Evolutionary conservation across 1,284 basidiomycete species (phyloP).

Genomic region (Irpex sp.): DNA sequence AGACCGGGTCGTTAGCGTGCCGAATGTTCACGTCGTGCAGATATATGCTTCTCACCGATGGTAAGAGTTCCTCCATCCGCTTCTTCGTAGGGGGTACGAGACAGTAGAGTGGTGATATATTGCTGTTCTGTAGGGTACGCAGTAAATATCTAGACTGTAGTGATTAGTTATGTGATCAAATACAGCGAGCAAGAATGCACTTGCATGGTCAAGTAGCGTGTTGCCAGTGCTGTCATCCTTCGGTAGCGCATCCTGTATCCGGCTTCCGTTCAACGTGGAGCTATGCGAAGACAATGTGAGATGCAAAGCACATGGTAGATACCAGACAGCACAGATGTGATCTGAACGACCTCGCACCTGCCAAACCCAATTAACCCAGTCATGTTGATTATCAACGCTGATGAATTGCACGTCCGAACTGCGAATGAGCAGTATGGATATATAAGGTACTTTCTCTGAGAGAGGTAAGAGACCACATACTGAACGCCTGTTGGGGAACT

Average conservation of each 20-base stretch:
- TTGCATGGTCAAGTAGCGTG: too few relatives aligned
- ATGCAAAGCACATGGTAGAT: too few relatives aligned
- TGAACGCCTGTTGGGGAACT: constrained; percentile 1
- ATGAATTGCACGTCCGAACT: background rate
- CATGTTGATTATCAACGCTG: background rate
- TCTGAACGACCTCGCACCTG: background rate
- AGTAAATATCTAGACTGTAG: background rate
- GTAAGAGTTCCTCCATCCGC: constrained; percentile 11
- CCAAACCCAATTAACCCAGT: constrained; percentile 4
- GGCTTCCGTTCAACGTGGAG: background rate
- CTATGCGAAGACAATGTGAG: background rate
- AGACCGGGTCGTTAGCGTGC: too few relatives aligned
- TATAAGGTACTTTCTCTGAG: background rate
- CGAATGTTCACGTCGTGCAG: too few relatives aligned
- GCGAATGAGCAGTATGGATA: background rate
- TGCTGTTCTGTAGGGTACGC: constrained; percentile 5
- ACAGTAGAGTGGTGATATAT: constrained; percentile 11
- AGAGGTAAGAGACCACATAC: background rate
- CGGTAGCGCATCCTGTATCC: background rate
- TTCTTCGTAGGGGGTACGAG: constrained; percentile 2
- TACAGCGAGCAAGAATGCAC: too few relatives aligned
- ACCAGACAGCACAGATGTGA: too few relatives aligned
- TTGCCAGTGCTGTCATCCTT: constrained; percentile 1
- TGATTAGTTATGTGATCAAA: too few relatives aligned
- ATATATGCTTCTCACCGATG: constrained; percentile 1